Base-by-base conservation (phyloP, 1,139 yeast genomes). In the Kodamaea ohmeri region DNA sequence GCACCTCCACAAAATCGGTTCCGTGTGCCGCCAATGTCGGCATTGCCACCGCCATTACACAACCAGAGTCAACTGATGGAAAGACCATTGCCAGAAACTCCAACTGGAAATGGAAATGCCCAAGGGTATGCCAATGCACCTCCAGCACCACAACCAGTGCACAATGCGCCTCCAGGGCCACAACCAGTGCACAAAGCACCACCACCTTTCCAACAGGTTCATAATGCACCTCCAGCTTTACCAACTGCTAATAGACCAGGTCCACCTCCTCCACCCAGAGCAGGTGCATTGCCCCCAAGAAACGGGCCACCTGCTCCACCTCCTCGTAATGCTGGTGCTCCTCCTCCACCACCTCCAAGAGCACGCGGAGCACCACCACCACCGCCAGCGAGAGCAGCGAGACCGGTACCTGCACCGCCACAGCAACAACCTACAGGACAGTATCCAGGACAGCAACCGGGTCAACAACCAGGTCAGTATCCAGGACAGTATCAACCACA, bases 371-470 rank as follows among this genome's bases (percentile, higher is more conserved):
- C 26, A 17, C 26, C 55, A 22, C 60, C 65, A 2, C 60, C 65
- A 4, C 64, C 68, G 3, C 69, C 68, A 11, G 71, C 70, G 17
- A 59, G 66, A 21, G 47, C 61, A 34, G 50, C 53, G 16, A 33
- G 28, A 20, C 19, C 28, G 6, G 30, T 41, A 5, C 25, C 34
- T 17, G 25, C 35, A 13, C 19, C 41, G 5, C 44, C 47, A 26
- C 44, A 48, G 18, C 41, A 40, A 1, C 57, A 55, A 11, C 52
- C 52, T n/a, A n/a, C 26, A 24, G 26, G 26, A n/a, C 12, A 9
- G 39, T 42, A 48, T 26, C 43, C 47, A 16, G 40, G 41, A 1
- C 45, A 47, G 26, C 45, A 47, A 16, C 42, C 40, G 2, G 56
- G 55, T 11, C 52, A 51, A 48, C 55, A 4, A 39, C 46, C 26